phyloP scores from a whole-genome alignment of 1,284 basidiomycete genomes.

The Wallemia mellicola region DNA sequence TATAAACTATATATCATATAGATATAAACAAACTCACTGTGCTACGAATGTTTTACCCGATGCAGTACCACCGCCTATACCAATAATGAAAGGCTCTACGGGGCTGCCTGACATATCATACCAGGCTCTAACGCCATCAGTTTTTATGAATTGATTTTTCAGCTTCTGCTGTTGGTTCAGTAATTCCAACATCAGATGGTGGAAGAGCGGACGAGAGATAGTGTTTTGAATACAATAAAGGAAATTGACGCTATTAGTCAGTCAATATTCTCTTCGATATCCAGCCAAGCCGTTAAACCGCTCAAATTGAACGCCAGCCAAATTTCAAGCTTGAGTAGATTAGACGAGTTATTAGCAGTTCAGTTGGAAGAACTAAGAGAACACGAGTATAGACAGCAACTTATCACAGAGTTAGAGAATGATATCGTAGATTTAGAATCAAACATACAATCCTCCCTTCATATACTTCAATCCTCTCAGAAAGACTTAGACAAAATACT shows the following conservation, averaged over 20 bases:
- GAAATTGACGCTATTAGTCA: not conserved
- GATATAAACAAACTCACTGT: not conserved
- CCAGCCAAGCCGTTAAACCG: not conserved
- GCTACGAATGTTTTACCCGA: not conserved
- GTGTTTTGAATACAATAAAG: not conserved
- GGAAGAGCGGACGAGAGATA: not conserved
- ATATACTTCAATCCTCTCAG: not conserved
- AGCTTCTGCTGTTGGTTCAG: not conserved
- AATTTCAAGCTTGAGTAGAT: not conserved
- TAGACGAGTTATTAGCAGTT: not conserved
- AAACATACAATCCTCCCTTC: not conserved
- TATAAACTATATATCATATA: too few species aligned
- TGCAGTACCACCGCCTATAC: constrained; percentile 15
- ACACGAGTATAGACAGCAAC: not conserved
- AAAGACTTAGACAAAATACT: not conserved
- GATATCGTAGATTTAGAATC: not conserved
- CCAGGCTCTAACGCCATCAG: not conserved
- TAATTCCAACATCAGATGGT: not conserved
- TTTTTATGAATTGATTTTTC: not conserved
- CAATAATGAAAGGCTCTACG: constrained; percentile 13
- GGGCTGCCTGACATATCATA: constrained; percentile 5
- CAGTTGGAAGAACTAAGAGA: not conserved
- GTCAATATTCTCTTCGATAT: not conserved
- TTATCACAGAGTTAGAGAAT: not conserved
- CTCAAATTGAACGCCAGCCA: not conserved